These are phyloP conservation scores for Penicillium sp. DNA, from an alignment of 2,329 filamentous ascomycete species.

Conservation along the genomic window DNA sequence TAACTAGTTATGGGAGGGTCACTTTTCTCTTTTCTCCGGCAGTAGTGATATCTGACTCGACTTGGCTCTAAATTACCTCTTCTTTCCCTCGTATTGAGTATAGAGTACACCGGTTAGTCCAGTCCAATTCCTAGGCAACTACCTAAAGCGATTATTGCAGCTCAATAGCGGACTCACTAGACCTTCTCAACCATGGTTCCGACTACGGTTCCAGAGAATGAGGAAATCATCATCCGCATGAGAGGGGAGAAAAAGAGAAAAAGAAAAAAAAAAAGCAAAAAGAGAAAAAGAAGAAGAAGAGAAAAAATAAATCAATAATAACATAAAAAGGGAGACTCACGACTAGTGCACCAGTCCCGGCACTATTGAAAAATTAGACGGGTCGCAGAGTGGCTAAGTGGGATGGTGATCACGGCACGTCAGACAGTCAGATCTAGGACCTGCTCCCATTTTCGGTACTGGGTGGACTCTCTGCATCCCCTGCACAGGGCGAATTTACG, in stretches of 20 bases:
- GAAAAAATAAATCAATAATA: too few relatives aligned
- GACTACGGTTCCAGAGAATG: too few relatives aligned
- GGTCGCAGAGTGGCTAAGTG: constrained; percentile 2
- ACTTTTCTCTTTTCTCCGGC: background rate
- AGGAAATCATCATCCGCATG: background rate
- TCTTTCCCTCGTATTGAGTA: background rate
- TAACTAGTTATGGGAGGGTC: constrained; percentile 5
- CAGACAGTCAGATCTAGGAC: constrained; percentile 8
- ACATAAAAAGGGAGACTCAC: background rate
- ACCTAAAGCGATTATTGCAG: too few relatives aligned
- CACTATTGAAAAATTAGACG: constrained; percentile 16
- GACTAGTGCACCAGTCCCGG: constrained; percentile 1
- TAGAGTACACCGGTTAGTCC: too few relatives aligned
- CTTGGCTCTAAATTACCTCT: background rate
- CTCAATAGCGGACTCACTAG: too few relatives aligned
- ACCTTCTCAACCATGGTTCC: too few relatives aligned
- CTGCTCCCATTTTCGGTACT: background rate
- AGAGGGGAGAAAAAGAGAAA: background rate
- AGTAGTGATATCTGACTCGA: background rate
- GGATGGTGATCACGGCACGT: constrained; percentile 13
- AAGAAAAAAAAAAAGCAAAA: too few relatives aligned
- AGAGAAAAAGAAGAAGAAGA: too few relatives aligned
- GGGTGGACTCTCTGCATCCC: background rate
- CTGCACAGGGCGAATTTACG: background rate
- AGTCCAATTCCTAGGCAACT: too few relatives aligned